phyloP scores from a whole-genome alignment of 495 filamentous ascomycete species.

The Venustampulla echinocandica region DNA sequence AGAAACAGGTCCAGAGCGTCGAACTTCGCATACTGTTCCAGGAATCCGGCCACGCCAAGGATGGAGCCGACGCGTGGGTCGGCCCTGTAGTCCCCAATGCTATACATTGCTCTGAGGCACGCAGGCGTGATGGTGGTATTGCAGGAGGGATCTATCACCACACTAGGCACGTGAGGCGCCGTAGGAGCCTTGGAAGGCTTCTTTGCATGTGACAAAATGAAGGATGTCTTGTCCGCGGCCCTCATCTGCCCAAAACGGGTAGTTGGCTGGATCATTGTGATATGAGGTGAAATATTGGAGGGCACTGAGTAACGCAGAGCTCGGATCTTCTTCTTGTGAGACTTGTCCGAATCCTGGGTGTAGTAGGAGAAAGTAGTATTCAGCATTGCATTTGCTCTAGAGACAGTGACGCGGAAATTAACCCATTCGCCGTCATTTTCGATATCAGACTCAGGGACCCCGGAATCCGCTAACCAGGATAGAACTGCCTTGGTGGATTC shows the following conservation, averaged over 20 bases:
- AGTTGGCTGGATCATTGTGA: constrained; percentile 56
- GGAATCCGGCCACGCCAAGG: constrained; percentile 55
- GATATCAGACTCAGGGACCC: constrained; percentile 30
- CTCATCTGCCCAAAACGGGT: constrained; percentile 43
- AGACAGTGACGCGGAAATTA: constrained; percentile 33
- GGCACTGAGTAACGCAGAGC: constrained; percentile 42
- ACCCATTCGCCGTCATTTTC: constrained; percentile 39
- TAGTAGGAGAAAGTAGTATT: constrained; percentile 38
- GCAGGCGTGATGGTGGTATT: constrained; percentile 7
- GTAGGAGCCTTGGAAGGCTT: background rate
- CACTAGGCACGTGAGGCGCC: background rate
- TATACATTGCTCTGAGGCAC: constrained; percentile 10
- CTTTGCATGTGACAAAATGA: background rate
- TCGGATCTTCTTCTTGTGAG: constrained; percentile 20
- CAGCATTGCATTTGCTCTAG: constrained; percentile 38
- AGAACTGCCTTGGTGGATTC: constrained; percentile 28
- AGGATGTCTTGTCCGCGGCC: constrained; percentile 9
- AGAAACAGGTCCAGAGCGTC: constrained; percentile 48
- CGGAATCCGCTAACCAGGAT: constrained; percentile 31
- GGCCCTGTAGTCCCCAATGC: constrained; percentile 23
- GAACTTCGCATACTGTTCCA: constrained; percentile 56
- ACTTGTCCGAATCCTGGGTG: constrained; percentile 23
- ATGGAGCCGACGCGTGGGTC: constrained; percentile 34
- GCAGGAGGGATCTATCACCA: background rate
- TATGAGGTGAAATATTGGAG: constrained; percentile 41